Evolutionary conservation across 1,284 basidiomycete species (phyloP), one percentile per base, ranked within the genome.

Genomic region (Moesziomyces globuligerus): DNA sequence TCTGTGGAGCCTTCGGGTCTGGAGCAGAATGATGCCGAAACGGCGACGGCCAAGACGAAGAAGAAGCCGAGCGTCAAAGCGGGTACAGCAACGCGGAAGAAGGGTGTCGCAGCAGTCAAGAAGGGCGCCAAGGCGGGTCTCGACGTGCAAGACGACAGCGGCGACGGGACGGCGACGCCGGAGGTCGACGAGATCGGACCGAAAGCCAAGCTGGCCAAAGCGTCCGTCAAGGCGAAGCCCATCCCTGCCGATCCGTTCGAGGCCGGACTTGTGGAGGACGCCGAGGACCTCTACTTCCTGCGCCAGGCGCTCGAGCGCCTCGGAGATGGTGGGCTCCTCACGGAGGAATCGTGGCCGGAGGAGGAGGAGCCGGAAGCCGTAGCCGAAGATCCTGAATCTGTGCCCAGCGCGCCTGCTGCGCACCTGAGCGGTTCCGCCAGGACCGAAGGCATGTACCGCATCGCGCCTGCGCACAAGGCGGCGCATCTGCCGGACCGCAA

Each of bases 361-460:
- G 55, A 65, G 25, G 51, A 50, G 10, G 59, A 59, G 40, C 49
- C 68, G 24, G 26, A 36, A 80, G 80, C 42, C 3, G 48, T 51
- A 34, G 57, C 41, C 11, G 58, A 48, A n/a, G 58, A 55, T 23
- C 41, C 78, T 1, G 79, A 83, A 20, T 69, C 78, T 0, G 84
- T 84, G 3, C 49, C 57, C 10, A 59, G 62, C 37, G 60, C 41
- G 18, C 47, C 65, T 7, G 57, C 64, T 13, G 43, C 57, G 40
- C 92, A 94, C 77, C 69, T 87, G 50, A 90, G 90, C 0, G 93
- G 93, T 24, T 90, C 90, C 26, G 92, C 93, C 34, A 89, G 94
- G 24, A 93, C 94, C 0, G 92, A 98, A 84, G 95, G 96, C 1
- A 93, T 90, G 83, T 95, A 95, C 87, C 92, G 92, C 85, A 93